Conservation (phyloP, 208 protist species). For the Kentomonas sorsogonicus region DNA sequence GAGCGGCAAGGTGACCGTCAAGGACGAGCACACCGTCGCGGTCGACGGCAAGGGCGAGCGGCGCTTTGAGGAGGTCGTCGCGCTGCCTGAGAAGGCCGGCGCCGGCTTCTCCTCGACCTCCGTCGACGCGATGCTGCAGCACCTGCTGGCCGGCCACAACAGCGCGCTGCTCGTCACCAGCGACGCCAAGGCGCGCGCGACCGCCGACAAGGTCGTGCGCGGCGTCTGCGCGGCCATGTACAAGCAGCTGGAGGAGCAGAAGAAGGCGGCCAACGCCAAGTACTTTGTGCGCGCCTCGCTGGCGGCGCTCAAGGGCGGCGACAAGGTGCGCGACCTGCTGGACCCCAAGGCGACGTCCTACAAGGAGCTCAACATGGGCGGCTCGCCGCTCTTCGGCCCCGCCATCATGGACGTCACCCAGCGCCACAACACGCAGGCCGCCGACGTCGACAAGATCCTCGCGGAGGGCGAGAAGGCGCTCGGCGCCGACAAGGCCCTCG, state of each 20-base stretch:
- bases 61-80: slow-evolving; percentile 28
- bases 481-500: slow-evolving; percentile 19
- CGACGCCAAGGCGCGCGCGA: slow-evolving; percentile 23
- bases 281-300: slow-evolving; percentile 23
- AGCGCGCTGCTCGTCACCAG: slow-evolving; percentile 38
- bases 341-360: slow-evolving; percentile 13
- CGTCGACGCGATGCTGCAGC: slow-evolving; percentile 30
- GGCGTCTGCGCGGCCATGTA: slow-evolving; percentile 19
- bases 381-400: slow-evolving; percentile 48
- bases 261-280: slow-evolving; percentile 18
- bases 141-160: slow-evolving; percentile 54
- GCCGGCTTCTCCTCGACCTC: slow-evolving; percentile 14
- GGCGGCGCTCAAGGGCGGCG: slow-evolving; percentile 24
- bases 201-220: slow-evolving; percentile 13
- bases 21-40: slow-evolving; percentile 11
- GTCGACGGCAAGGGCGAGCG: slow-evolving; percentile 13
- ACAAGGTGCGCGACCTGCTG: slow-evolving; percentile 32
- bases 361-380: slow-evolving; percentile 25
- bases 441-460: slow-evolving; percentile 24
- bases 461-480: slow-evolving; percentile 20
- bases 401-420: slow-evolving; percentile 27
- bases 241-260: slow-evolving; percentile 19
- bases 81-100: slow-evolving; percentile 8
- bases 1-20: slow-evolving; percentile 12
- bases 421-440: slow-evolving; percentile 14